Percentiles rank a stretch among this genome's conserved stretches.
phyloP scores from a whole-genome alignment of 129 eudicot genomes.

The Solidago caesia region DNA sequence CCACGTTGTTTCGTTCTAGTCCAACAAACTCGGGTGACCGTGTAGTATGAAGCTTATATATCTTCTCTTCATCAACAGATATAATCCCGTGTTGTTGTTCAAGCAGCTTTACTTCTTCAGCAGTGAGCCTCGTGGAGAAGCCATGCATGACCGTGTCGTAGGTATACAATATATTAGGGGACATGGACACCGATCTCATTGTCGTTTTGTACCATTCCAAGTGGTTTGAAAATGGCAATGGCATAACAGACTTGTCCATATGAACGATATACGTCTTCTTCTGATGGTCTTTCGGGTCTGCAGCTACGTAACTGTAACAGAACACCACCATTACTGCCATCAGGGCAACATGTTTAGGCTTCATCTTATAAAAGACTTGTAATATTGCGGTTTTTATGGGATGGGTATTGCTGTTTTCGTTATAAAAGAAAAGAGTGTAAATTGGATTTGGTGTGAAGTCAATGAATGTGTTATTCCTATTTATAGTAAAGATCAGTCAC shows the following conservation, averaged over 20 bases:
- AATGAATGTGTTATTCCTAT: too few relatives aligned
- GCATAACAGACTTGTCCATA: slow-evolving; percentile 70
- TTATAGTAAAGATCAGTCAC: too few relatives aligned
- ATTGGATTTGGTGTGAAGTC: too few relatives aligned
- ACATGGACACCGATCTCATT: slow-evolving; percentile 45
- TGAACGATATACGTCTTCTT: slow-evolving; percentile 65
- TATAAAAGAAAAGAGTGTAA: too few relatives aligned
- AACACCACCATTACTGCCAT: slow-evolving; percentile 31
- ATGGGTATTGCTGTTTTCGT: too few relatives aligned
- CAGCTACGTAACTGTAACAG: slow-evolving; percentile 25
- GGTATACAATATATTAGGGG: slow-evolving; percentile 23
- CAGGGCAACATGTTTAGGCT: slow-evolving; percentile 31
- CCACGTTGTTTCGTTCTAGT: neutral
- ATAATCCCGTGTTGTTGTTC: neutral
- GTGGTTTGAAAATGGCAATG: slow-evolving; percentile 49
- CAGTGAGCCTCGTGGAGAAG: neutral
- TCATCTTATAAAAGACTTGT: slow-evolving; percentile 2
- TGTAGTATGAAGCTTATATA: neutral
- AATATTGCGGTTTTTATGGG: too few relatives aligned
- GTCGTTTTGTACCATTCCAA: slow-evolving; percentile 64
- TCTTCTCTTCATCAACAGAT: neutral
- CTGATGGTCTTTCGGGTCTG: slow-evolving; percentile 28
- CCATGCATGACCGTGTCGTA: neutral
- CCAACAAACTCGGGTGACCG: neutral
- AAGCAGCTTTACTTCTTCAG: neutral